phyloP scores from a whole-genome alignment of 148 eudicot species.

The Heliamphora exappendiculata region DNA sequence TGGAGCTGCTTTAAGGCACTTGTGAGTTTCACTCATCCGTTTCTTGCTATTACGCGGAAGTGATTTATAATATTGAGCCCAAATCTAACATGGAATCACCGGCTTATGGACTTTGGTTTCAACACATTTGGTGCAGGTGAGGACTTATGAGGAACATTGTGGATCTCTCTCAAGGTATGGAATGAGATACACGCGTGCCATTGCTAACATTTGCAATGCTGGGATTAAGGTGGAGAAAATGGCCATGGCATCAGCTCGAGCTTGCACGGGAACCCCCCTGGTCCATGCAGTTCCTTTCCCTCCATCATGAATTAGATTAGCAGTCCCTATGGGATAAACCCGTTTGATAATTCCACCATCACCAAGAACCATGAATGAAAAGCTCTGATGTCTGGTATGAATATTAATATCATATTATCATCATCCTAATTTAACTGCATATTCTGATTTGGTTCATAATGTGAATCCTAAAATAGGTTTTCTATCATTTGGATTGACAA shows the following conservation, averaged over 20 bases:
- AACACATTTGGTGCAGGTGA: conserved; percentile 3
- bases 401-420: too few species aligned
- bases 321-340: too few species aligned
- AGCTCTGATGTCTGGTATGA: too few species aligned
- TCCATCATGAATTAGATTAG: too few species aligned
- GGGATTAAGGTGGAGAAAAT: conserved; percentile 5
- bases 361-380: too few species aligned
- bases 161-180: conserved; percentile 5
- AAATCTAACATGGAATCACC: not conserved
- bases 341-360: too few species aligned
- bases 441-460: too few species aligned
- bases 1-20: conserved; percentile 2
- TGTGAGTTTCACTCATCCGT: not conserved
- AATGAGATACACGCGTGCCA: not conserved
- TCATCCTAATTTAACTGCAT: too few species aligned
- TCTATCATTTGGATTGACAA: too few species aligned
- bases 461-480: too few species aligned
- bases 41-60: not conserved
- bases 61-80: not conserved
- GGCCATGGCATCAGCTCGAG: not conserved
- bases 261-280: too few species aligned
- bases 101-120: not conserved
- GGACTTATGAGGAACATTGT: conserved; percentile 5
- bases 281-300: too few species aligned
- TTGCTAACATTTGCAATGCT: conserved; percentile 11